Percentiles rank a stretch among this genome's conserved stretches.
Evolutionary conservation across 345 rosid species (phyloP).

Genomic region (Rhizophora mangle): DNA sequence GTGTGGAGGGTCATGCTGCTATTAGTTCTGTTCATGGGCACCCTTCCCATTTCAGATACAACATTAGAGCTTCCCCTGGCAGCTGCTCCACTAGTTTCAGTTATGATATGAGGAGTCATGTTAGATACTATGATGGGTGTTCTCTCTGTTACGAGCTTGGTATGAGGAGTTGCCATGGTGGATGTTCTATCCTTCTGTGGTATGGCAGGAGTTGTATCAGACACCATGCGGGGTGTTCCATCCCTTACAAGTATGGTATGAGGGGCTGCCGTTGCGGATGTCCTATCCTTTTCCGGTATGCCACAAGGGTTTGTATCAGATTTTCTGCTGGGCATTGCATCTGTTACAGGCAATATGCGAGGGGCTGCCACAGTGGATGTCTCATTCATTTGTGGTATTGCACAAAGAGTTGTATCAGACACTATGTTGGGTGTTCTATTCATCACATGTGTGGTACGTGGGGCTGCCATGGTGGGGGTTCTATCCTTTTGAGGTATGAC

Average conservation of each 20-base stretch:
- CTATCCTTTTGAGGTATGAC: slow-evolving; percentile 14
- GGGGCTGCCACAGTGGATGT: not conserved
- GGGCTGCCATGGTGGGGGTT: not conserved
- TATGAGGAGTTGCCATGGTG: not conserved
- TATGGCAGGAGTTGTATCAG: not conserved
- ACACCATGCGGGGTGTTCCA: slow-evolving; percentile 11
- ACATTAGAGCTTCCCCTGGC: not conserved
- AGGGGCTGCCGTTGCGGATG: not conserved
- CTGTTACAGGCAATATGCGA: not conserved
- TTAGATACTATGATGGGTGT: not conserved
- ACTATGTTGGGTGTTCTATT: slow-evolving; percentile 18
- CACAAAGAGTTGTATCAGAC: not conserved
- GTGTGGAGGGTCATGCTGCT: slow-evolving; percentile 16
- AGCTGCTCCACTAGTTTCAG: slow-evolving; percentile 26
- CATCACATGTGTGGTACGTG: slow-evolving; percentile 12
- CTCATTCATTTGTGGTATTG: not conserved
- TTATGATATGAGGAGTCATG: slow-evolving; percentile 3
- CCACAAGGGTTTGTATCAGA: not conserved
- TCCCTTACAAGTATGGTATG: slow-evolving; percentile 18
- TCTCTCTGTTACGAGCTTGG: not conserved
- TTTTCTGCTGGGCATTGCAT: not conserved
- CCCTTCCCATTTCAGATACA: slow-evolving; percentile 8
- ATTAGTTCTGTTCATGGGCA: not conserved
- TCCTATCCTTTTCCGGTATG: slow-evolving; percentile 10
- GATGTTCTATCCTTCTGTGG: not conserved